Evolutionary conservation across 805 yeast species (phyloP), one percentile per base, ranked within the genome.

Genomic region (Starmerella asiatica): DNA sequence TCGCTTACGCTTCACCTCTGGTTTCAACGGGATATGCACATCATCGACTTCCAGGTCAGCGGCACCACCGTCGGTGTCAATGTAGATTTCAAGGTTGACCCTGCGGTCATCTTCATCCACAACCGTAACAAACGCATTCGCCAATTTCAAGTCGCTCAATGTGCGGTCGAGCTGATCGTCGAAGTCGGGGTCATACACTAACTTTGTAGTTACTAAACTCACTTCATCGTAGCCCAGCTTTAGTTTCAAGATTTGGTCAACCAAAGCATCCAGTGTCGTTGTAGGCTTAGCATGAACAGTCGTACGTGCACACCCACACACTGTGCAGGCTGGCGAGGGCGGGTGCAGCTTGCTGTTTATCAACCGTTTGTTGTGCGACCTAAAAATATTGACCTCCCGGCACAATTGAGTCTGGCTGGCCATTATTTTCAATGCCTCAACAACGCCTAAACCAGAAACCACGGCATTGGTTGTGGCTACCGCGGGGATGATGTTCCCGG

Each of bases 401-500:
- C 42, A 36, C 15, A 45, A 44, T 4, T 7, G 21, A 6, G 15
- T 15, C 18, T 50, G 50, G 26, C 26, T 23, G 12, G 52, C 51
- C 34, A 79, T 52, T 39, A 73, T 57, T 56, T 73, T 71, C 34
- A 85, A 60, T 0, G 93, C 79, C 29, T 78, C 73, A 29, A 88
- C 56, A 3, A 85, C 76, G 14, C 91, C 79, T 49, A 84, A 70
- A 0, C 98, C 98, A 0, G 95, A 85, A 50, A 91, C 77, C 12
- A 91, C 78, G 1, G 98, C 97, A 58, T 91, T 91, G 3, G 96
- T 88, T 1, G 98, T 91, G 5, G 98, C 97, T 50, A 93, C 86
- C 0, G 98, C 98, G 0, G 99, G 98, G 30, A 91, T 91, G 52
- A 91, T 91, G 58, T 88, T 91, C 5, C 99, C 99, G 0, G 98